phyloP scores from a whole-genome alignment of 805 yeast genomes.

The Ogataea methylovora region DNA sequence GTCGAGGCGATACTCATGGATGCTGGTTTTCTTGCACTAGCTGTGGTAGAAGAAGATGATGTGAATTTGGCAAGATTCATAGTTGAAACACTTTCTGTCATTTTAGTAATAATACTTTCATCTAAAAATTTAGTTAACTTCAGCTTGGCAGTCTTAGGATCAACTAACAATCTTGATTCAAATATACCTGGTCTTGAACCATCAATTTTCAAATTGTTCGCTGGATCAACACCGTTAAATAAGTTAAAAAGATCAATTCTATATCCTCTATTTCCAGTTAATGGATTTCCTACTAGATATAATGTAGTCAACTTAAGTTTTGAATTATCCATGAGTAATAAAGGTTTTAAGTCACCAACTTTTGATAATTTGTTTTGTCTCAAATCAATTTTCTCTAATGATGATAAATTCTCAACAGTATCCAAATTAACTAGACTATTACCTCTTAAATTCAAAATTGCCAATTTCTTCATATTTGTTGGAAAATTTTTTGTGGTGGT shows the following conservation, averaged over 20 bases:
- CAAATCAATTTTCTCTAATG: slow-evolving; percentile 45
- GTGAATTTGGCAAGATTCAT: slow-evolving; percentile 23
- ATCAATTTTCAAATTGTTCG: slow-evolving; percentile 43
- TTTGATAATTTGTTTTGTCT: slow-evolving; percentile 37
- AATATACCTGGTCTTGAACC: slow-evolving; percentile 57
- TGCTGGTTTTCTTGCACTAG: slow-evolving; percentile 4
- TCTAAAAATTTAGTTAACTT: slow-evolving; percentile 33
- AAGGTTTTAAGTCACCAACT: slow-evolving; percentile 32
- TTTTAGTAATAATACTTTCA: slow-evolving; percentile 26
- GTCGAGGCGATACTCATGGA: too few relatives aligned
- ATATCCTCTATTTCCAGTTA: slow-evolving; percentile 31
- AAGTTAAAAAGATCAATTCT: slow-evolving; percentile 49
- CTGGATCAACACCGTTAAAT: slow-evolving; percentile 43
- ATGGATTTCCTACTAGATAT: slow-evolving; percentile 31
- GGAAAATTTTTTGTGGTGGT: slow-evolving; percentile 24
- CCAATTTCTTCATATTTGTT: slow-evolving; percentile 32
- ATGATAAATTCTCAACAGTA: slow-evolving; percentile 35
- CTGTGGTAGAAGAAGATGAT: slow-evolving; percentile 16
- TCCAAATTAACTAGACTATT: slow-evolving; percentile 35
- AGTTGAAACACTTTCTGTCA: slow-evolving; percentile 29
- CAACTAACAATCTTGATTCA: slow-evolving; percentile 48
- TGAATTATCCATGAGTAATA: slow-evolving; percentile 22
- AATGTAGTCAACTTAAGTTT: slow-evolving; percentile 17
- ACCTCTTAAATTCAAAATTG: slow-evolving; percentile 43
- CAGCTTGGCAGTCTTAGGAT: slow-evolving; percentile 38